Evolutionary conservation across 2,329 filamentous ascomycete genomes (phyloP).

Genomic region (Fusarium nurragi): DNA sequence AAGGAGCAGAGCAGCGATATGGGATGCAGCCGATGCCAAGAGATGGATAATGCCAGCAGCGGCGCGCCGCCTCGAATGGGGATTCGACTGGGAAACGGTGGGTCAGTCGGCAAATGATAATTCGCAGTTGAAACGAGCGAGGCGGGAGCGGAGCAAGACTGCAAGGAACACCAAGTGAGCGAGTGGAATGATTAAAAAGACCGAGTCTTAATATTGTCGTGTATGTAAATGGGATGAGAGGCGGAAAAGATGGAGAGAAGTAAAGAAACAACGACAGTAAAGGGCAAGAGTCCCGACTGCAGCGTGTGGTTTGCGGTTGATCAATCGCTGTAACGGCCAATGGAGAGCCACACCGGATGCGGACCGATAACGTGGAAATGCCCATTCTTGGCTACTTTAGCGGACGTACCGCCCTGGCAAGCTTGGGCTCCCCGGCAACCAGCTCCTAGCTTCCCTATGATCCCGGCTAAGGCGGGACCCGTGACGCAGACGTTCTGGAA

Average conservation of each 20-base stretch:
- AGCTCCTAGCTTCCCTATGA: conserved; percentile 1
- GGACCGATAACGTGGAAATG: conserved; percentile 34
- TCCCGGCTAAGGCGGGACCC: conserved; percentile 20
- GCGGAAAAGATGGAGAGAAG: conserved; percentile 23
- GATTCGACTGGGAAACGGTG: conserved; percentile 16
- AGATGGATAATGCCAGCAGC: conserved; percentile 37
- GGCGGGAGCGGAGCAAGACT: conserved; percentile 14
- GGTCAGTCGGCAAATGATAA: conserved; percentile 16
- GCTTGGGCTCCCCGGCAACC: conserved; percentile 32
- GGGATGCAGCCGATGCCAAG: conserved; percentile 18
- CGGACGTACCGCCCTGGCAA: conserved; percentile 29
- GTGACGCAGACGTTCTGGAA: conserved; percentile 36
- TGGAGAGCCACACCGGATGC: conserved; percentile 38
- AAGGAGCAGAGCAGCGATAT: conserved; percentile 18
- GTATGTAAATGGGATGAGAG: conserved; percentile 16
- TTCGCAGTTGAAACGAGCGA: conserved; percentile 20
- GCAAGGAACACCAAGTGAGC: conserved; percentile 30
- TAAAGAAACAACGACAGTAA: conserved; percentile 5
- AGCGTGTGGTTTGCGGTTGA: conserved; percentile 6
- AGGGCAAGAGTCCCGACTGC: background rate
- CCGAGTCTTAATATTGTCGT: conserved; percentile 19
- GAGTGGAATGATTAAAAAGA: conserved; percentile 26
- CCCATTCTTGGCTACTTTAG: conserved; percentile 29
- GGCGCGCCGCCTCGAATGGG: conserved; percentile 32
- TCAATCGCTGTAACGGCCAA: conserved; percentile 38